Percentiles rank a stretch among this genome's conserved stretches.
These are phyloP conservation scores for Suhomyces sp. DNA, from an alignment of 805 yeast species.

Conservation along the genomic window DNA sequence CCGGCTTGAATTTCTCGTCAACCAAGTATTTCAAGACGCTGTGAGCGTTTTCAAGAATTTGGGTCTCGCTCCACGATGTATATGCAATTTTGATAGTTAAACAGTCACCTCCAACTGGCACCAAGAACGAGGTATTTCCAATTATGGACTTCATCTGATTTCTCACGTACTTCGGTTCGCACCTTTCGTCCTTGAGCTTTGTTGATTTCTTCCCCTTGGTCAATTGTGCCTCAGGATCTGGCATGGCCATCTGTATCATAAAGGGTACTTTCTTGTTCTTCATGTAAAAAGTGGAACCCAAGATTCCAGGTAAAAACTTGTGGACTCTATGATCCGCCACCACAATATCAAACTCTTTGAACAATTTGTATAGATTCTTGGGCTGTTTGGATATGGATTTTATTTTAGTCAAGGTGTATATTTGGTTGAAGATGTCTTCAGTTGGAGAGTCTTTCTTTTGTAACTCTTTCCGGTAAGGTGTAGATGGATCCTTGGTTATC, in stretches of 20 bases:
- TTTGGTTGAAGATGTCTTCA: slow-evolving; percentile 58
- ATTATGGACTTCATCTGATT: slow-evolving; percentile 64
- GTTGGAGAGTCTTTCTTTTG: slow-evolving; percentile 51
- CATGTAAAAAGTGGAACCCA: slow-evolving; percentile 61
- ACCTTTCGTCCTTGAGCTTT: slow-evolving; percentile 52
- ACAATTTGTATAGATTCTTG: slow-evolving; percentile 46
- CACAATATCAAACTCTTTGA: slow-evolving; percentile 62
- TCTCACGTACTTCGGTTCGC: slow-evolving; percentile 63
- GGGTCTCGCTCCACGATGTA: slow-evolving; percentile 40
- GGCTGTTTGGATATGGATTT: slow-evolving; percentile 44
- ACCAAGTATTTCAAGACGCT: slow-evolving; percentile 50
- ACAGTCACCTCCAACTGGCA: slow-evolving; percentile 62
- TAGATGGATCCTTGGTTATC: slow-evolving; percentile 72
- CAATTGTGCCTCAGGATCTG: slow-evolving; percentile 34
- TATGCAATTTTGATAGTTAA: slow-evolving; percentile 60
- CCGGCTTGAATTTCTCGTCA: slow-evolving; percentile 43
- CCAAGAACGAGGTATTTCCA: slow-evolving; percentile 55
- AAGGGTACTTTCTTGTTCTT: slow-evolving; percentile 66
- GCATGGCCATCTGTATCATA: slow-evolving; percentile 58
- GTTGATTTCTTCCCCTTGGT: slow-evolving; percentile 29
- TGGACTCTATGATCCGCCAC: slow-evolving; percentile 69
- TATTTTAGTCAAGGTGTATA: slow-evolving; percentile 57
- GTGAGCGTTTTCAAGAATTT: slow-evolving; percentile 51
- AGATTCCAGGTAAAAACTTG: slow-evolving; percentile 52
- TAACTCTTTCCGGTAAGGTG: slow-evolving; percentile 50